These are phyloP conservation scores for Alternaria ethzedia DNA, from an alignment of 2,329 filamentous ascomycete genomes.

Conservation along the genomic window DNA sequence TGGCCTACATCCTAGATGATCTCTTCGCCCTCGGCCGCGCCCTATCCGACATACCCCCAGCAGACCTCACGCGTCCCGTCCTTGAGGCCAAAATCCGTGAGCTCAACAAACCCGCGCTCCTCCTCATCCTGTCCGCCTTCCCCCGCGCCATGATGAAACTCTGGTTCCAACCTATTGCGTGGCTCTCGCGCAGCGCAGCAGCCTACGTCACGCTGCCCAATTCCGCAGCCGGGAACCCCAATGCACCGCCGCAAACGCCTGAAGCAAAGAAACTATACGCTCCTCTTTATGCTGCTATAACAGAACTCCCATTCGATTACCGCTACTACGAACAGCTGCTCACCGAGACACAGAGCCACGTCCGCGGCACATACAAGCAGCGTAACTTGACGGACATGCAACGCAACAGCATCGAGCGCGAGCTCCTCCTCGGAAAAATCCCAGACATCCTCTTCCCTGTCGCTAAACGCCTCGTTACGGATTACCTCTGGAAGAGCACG, in stretches of 20 bases:
- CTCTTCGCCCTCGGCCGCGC: slow-evolving; percentile 46
- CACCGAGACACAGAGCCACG: slow-evolving; percentile 68
- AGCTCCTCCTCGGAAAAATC: slow-evolving; percentile 60
- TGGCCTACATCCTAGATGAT: slow-evolving; percentile 62
- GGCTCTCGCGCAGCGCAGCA: slow-evolving; percentile 38
- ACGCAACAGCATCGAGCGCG: slow-evolving; percentile 58
- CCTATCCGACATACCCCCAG: slow-evolving; percentile 25
- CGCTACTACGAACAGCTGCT: slow-evolving; percentile 56
- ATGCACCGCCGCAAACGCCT: slow-evolving; percentile 51
- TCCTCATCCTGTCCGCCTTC: slow-evolving; percentile 44
- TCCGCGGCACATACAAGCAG: slow-evolving; percentile 64
- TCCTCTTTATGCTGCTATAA: slow-evolving; percentile 41
- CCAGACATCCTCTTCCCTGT: slow-evolving; percentile 59
- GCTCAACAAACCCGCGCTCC: slow-evolving; percentile 45
- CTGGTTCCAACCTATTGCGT: slow-evolving; percentile 40
- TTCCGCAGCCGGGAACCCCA: slow-evolving; percentile 42
- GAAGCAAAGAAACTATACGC: slow-evolving; percentile 54
- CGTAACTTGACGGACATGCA: slow-evolving; percentile 53
- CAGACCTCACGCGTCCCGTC: slow-evolving; percentile 47
- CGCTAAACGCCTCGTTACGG: slow-evolving; percentile 56
- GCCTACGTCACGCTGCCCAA: slow-evolving; percentile 40
- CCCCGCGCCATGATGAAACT: slow-evolving; percentile 48
- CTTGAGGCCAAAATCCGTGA: slow-evolving; percentile 34
- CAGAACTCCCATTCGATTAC: slow-evolving; percentile 52
- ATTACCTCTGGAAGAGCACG: slow-evolving; percentile 45